These are phyloP conservation scores for Rusavskia elegans DNA, from an alignment of 495 filamentous ascomycete species.

Conservation along the genomic window DNA sequence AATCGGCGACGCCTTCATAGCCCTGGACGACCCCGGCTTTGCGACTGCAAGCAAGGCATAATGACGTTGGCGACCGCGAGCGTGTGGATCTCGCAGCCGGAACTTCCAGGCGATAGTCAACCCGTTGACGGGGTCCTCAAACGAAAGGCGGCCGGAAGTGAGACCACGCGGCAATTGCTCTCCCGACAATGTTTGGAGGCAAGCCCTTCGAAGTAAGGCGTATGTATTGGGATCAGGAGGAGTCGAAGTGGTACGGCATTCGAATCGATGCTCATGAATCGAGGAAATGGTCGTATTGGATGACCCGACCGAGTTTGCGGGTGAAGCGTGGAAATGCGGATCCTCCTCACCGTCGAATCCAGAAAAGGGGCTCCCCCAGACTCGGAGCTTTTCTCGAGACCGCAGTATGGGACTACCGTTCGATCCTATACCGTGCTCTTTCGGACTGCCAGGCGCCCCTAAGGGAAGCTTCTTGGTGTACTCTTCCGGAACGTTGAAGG, in stretches of 20 bases:
- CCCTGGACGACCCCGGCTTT: conserved; percentile 52
- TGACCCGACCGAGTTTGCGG: conserved; percentile 18
- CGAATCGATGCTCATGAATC: conserved; percentile 64
- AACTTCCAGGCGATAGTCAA: conserved; percentile 92
- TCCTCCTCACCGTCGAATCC: conserved; percentile 23
- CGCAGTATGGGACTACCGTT: conserved; percentile 43
- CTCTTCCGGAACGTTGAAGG: conserved; percentile 36
- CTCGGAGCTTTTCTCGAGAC: conserved; percentile 32
- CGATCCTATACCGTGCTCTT: conserved; percentile 31
- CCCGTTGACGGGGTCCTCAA: conserved; percentile 65
- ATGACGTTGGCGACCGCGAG: conserved; percentile 68
- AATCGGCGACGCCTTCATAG: conserved; percentile 58
- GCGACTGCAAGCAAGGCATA: conserved; percentile 78
- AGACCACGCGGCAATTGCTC: conserved; percentile 68
- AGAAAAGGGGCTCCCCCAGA: conserved; percentile 26
- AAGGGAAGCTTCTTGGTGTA: conserved; percentile 37
- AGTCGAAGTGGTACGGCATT: conserved; percentile 74
- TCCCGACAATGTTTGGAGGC: conserved; percentile 70
- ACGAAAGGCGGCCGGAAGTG: conserved; percentile 66
- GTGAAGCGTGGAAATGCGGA: conserved; percentile 14
- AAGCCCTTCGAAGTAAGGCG: conserved; percentile 69
- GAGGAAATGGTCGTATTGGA: conserved; percentile 26
- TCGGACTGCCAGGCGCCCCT: conserved; percentile 34
- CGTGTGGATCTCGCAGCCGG: conserved; percentile 72
- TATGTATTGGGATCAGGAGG: conserved; percentile 63